Evolutionary conservation across 2,329 filamentous ascomycete species (phyloP), one percentile per base, ranked within the genome.

Genomic region (Phialemoniopsis sp.): DNA sequence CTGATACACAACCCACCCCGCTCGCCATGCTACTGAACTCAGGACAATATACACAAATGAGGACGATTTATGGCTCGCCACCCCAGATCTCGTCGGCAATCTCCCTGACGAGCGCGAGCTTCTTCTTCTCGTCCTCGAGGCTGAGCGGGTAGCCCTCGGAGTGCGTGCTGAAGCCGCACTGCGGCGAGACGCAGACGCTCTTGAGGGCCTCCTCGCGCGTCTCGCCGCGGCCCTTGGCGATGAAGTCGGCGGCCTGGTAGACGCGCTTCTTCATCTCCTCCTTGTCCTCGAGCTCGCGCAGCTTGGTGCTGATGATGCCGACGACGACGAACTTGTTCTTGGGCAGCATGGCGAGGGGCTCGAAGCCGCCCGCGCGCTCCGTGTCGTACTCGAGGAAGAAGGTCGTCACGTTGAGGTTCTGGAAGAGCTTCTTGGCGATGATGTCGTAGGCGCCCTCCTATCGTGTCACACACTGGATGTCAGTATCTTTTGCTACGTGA

Each of bases 41-140:
- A n/a, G 28, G 28, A 9, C 28, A 29, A 29, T 9, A n/a, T 29
- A 29, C 28, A 29, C n/a, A 9, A 9, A n/a, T n/a, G n/a, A 29
- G 9, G 28, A n/a, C 9, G 28, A 9, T 36, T 47, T 50, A 67
- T 10, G 66, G 57, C 56, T 69, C 64, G 13, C 63, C n/a, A n/a
- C n/a, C 64, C 86, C 85, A 90, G 42, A 89, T 75, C 52, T 83
- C 78, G 54, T 89, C 76, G 3, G 86, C 85, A 52, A 90, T 79
- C 50, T 79, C 69, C 46, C 85, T 75, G 14, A 89, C 82, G 38
- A 90, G 63, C 48, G 75, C 68, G 52, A 90, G 62, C 68, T 89
- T 90, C 59, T 75, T 78, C 63, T 78, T 78, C 80, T 89, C 83
- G 45, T 86, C 84, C 34, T 86, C 76, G 46, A 78, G 68, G 16